These are phyloP conservation scores for Mycena rosella DNA, from an alignment of 768 basidiomycete species.

Conservation along the genomic window DNA sequence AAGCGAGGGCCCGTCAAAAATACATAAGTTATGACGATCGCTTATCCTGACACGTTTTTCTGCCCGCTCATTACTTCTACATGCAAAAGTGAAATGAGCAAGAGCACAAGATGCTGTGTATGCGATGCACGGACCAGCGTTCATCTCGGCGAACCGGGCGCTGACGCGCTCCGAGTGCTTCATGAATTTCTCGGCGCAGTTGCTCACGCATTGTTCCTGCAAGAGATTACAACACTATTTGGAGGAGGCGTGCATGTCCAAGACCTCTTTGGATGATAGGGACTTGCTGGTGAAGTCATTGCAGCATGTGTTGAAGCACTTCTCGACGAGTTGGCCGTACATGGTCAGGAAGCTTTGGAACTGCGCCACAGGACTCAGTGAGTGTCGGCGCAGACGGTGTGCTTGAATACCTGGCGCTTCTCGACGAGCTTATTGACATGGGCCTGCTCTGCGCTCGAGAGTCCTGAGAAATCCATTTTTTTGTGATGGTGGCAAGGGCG, in stretches of 20 bases:
- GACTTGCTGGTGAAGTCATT: slow-evolving; percentile 98
- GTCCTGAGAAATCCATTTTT: slow-evolving; percentile 90
- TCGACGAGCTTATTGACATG: slow-evolving; percentile 96
- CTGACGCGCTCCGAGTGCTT: slow-evolving; percentile 96
- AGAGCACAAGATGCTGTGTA: not conserved
- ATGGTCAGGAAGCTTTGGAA: slow-evolving; percentile 99
- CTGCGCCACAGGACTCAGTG: slow-evolving; percentile 55
- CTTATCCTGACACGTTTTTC: slow-evolving; percentile 30
- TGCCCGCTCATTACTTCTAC: slow-evolving; percentile 32
- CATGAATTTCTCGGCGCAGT: slow-evolving; percentile 98
- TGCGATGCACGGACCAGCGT: slow-evolving; percentile 75
- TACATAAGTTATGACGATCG: not conserved
- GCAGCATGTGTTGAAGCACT: slow-evolving; percentile 95
- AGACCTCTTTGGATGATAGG: slow-evolving; percentile 92
- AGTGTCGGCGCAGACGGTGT: not conserved
- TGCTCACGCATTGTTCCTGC: slow-evolving; percentile 90
- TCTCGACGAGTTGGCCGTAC: slow-evolving; percentile 94
- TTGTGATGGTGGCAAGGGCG: not conserved
- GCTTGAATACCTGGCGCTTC: slow-evolving; percentile 84
- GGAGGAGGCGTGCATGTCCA: slow-evolving; percentile 10
- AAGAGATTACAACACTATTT: slow-evolving; percentile 19
- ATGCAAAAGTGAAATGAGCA: not conserved
- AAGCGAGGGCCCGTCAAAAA: not conserved
- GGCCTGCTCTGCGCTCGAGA: slow-evolving; percentile 94
- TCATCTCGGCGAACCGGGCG: slow-evolving; percentile 91